Evolutionary conservation across 106 monocot genomes (phyloP).

Genomic region (Allium cepa): DNA sequence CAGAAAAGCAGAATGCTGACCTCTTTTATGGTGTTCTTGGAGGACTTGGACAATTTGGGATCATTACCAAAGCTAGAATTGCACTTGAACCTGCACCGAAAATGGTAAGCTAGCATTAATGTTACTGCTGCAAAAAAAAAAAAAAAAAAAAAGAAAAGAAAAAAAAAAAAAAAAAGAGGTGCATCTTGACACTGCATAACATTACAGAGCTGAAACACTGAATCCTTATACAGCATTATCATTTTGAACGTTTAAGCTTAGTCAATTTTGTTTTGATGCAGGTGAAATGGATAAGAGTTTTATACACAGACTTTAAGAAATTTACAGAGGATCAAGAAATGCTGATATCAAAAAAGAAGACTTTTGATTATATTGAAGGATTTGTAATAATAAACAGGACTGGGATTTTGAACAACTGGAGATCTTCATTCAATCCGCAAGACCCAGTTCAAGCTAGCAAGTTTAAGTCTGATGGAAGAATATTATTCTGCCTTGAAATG

Average conservation of each 20-base stretch:
- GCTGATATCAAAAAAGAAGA: slow-evolving; percentile 25
- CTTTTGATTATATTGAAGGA: slow-evolving; percentile 91
- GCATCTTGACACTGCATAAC: not conserved
- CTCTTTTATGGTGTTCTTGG: slow-evolving; percentile 57
- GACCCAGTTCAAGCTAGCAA: slow-evolving; percentile 55
- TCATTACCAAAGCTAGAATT: slow-evolving; percentile 59
- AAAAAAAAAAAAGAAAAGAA: not conserved
- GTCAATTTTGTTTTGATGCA: not conserved
- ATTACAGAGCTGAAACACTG: too few species aligned
- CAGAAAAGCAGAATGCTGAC: slow-evolving; percentile 32
- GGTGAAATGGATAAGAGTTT: slow-evolving; percentile 59
- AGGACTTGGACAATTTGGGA: slow-evolving; percentile 71
- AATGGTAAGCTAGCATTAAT: slow-evolving; percentile 22
- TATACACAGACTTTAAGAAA: slow-evolving; percentile 33
- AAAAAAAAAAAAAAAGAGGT: not conserved
- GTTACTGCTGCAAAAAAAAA: not conserved
- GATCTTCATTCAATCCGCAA: slow-evolving; percentile 77
- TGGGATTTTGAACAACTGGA: slow-evolving; percentile 83
- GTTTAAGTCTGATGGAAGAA: slow-evolving; percentile 58
- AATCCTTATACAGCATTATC: too few species aligned
- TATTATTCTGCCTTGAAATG: slow-evolving; percentile 86
- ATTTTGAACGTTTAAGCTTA: not conserved
- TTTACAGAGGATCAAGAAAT: slow-evolving; percentile 46
- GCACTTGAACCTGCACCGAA: slow-evolving; percentile 48
- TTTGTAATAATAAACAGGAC: slow-evolving; percentile 82